These are phyloP conservation scores for Fomitopsis schrenkii DNA, from an alignment of 1,284 basidiomycete species.

Conservation along the genomic window DNA sequence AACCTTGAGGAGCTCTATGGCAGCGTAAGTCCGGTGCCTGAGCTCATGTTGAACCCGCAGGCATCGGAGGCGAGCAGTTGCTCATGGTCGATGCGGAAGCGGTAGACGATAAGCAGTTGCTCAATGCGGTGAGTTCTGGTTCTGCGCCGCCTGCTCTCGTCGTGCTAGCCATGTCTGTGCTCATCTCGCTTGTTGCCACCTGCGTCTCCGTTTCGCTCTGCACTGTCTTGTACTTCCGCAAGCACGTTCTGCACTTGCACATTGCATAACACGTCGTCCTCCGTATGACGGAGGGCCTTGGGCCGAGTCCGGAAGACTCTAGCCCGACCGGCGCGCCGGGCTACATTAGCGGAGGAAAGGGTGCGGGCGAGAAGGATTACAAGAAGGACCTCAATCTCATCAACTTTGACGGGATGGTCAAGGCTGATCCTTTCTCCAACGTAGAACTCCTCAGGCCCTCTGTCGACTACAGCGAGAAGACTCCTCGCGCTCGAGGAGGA, in stretches of 20 bases:
- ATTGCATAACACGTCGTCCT: constrained; percentile 33
- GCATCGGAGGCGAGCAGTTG: neutral
- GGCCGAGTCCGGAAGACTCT: neutral
- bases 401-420: neutral
- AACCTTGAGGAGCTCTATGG: constrained; percentile 29
- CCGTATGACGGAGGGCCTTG: constrained; percentile 24
- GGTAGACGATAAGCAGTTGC: constrained; percentile 5
- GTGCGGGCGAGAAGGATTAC: neutral
- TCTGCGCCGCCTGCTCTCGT: constrained; percentile 16
- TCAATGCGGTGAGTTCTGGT: neutral
- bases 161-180: constrained; percentile 32
- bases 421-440: neutral
- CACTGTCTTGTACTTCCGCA: constrained; percentile 28
- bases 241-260: constrained; percentile 25
- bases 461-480: constrained; percentile 12
- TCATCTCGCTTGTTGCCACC: constrained; percentile 32
- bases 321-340: neutral
- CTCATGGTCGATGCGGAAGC: constrained; percentile 7
- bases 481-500: constrained; percentile 5
- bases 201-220: constrained; percentile 34
- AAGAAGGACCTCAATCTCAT: neutral
- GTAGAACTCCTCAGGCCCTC: neutral
- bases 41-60: neutral
- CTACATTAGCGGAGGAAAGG: neutral
- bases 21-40: constrained; percentile 5